These are phyloP conservation scores for Xerocomus spinulosus DNA, from an alignment of 768 basidiomycete genomes.

Conservation along the genomic window DNA sequence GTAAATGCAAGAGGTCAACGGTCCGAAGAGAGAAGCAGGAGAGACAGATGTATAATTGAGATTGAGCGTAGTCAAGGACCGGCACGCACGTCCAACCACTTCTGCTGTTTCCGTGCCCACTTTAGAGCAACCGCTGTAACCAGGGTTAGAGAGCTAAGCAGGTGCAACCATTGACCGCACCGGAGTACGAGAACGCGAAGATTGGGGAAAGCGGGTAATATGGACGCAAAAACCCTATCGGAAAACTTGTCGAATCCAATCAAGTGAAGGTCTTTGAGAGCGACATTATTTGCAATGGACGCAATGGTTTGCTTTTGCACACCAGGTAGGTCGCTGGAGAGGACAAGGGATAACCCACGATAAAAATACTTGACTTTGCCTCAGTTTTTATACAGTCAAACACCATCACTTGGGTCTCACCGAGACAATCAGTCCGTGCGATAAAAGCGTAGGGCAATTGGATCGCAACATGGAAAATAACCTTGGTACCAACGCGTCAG, in stretches of 20 bases:
- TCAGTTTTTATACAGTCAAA: neutral
- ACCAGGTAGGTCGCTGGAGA: slow-evolving; percentile 48
- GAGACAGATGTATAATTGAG: slow-evolving; percentile 57
- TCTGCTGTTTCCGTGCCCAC: slow-evolving; percentile 47
- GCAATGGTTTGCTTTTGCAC: slow-evolving; percentile 48
- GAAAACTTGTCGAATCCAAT: slow-evolving; percentile 48
- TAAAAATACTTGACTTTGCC: slow-evolving; percentile 47
- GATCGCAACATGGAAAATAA: slow-evolving; percentile 49
- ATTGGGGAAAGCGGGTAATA: slow-evolving; percentile 41
- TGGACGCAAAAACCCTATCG: slow-evolving; percentile 48
- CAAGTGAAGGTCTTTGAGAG: slow-evolving; percentile 47
- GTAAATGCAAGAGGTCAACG: slow-evolving; percentile 35
- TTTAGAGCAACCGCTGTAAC: slow-evolving; percentile 53
- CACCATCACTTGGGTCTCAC: slow-evolving; percentile 31
- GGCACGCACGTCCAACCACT: slow-evolving; percentile 41
- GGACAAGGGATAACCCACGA: slow-evolving; percentile 45
- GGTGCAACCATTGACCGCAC: slow-evolving; percentile 33
- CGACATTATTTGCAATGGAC: slow-evolving; percentile 32
- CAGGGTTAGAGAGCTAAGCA: slow-evolving; percentile 13
- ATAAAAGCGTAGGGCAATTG: slow-evolving; percentile 48
- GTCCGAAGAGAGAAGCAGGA: slow-evolving; percentile 42
- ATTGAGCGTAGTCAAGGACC: slow-evolving; percentile 45
- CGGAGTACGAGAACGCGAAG: slow-evolving; percentile 50
- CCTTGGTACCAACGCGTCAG: slow-evolving; percentile 46
- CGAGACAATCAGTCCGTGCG: slow-evolving; percentile 50